A percentile compares a stretch with the other conserved stretches of the same genome.
Evolutionary conservation across 371 early-diverging fungal genomes (phyloP).

Genomic region (Quaeritorhiza haematococci): DNA sequence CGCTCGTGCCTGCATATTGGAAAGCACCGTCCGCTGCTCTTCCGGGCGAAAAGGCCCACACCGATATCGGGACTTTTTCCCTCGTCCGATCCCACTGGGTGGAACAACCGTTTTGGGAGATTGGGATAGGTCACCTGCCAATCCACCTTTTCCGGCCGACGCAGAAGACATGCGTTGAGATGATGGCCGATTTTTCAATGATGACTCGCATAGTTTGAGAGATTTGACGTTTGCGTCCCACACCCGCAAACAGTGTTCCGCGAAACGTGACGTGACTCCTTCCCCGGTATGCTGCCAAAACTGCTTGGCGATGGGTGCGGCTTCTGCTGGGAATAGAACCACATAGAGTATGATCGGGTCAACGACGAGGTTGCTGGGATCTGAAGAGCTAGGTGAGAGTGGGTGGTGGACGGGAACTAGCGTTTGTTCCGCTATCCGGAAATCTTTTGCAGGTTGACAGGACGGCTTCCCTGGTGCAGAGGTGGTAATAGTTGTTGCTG

Average conservation of each 20-base stretch:
- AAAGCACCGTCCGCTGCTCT: too few species aligned
- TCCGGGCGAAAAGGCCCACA: slow-evolving; percentile 7
- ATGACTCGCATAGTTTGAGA: too few species aligned
- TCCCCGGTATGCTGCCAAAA: slow-evolving; percentile 95
- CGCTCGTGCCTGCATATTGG: too few species aligned
- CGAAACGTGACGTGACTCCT: slow-evolving; percentile 81
- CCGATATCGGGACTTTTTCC: slow-evolving; percentile 17
- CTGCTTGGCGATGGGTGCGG: slow-evolving; percentile 70
- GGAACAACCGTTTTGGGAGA: too few species aligned
- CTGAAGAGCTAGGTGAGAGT: too few species aligned
- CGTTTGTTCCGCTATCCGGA: background rate
- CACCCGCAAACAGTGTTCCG: slow-evolving; percentile 70
- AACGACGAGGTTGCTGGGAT: slow-evolving; percentile 3
- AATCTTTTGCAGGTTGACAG: background rate
- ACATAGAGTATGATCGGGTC: slow-evolving; percentile 53
- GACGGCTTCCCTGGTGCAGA: background rate
- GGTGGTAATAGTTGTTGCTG: background rate
- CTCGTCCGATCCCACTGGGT: slow-evolving; percentile 1
- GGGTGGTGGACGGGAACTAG: background rate
- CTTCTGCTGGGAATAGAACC: slow-evolving; percentile 66
- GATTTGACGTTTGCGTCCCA: slow-evolving; percentile 52
- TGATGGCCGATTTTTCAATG: too few species aligned
- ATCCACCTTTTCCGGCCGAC: background rate
- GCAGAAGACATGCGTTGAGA: background rate
- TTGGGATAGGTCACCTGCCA: background rate